A percentile compares a stretch with the other conserved stretches of the same genome.
These are phyloP conservation scores for Aspergillus diversus DNA, from an alignment of 495 filamentous ascomycete species.

Conservation along the genomic window DNA sequence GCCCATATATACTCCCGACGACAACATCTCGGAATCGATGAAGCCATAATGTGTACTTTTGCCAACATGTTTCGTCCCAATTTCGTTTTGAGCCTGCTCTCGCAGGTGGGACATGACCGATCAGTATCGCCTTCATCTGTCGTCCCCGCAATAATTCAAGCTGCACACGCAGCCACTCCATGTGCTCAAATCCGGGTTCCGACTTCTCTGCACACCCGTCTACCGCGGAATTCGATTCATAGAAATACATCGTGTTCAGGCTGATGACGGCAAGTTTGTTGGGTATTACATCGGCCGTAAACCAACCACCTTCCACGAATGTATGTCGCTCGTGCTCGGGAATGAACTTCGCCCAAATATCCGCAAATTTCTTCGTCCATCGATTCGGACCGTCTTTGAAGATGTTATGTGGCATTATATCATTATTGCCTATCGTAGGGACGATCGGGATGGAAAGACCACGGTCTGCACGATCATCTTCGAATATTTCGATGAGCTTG, in stretches of 20 bases:
- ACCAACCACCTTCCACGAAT: conserved; percentile 94
- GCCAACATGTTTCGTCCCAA: conserved; percentile 98
- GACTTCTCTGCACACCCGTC: conserved; percentile 79
- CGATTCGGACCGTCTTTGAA: conserved; percentile 80
- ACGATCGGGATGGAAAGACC: conserved; percentile 78
- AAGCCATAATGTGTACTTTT: conserved; percentile 92
- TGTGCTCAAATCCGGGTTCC: conserved; percentile 89
- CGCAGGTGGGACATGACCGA: conserved; percentile 91
- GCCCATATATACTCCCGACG: conserved; percentile 77
- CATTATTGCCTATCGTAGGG: conserved; percentile 94
- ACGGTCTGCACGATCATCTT: conserved; percentile 47
- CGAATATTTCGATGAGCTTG: conserved; percentile 77
- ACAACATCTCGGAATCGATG: conserved; percentile 90
- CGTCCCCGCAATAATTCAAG: conserved; percentile 78
- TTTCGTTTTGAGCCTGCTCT: conserved; percentile 77
- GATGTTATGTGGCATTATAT: conserved; percentile 97
- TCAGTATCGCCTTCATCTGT: conserved; percentile 93
- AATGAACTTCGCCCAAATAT: conserved; percentile 84
- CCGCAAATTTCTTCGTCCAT: conserved; percentile 72
- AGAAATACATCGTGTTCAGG: conserved; percentile 97
- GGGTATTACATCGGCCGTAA: conserved; percentile 89
- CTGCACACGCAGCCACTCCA: conserved; percentile 97
- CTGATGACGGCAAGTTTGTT: conserved; percentile 87
- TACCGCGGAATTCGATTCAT: conserved; percentile 85
- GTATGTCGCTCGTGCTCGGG: conserved; percentile 90